These are phyloP conservation scores for Bocquillonia castaneifolia DNA, from an alignment of 441 rosid genomes.

Conservation along the genomic window DNA sequence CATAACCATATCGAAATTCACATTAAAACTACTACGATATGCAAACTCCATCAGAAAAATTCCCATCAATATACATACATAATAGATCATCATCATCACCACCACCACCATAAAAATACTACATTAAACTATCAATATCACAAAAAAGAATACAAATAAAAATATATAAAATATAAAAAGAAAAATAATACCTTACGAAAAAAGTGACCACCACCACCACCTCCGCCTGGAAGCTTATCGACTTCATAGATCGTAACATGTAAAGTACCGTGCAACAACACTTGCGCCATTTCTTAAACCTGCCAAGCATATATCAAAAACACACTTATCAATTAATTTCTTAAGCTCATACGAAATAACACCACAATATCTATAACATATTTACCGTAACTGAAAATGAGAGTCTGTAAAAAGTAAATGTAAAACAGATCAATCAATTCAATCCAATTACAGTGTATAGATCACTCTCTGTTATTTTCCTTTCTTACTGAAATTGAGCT, in stretches of 20 bases:
- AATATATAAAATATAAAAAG: too few relatives aligned
- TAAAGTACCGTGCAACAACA: conserved; percentile 70
- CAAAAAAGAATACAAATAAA: background rate
- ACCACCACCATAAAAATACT: too few relatives aligned
- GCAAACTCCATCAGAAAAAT: background rate
- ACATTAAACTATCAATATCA: too few relatives aligned
- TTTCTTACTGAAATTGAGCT: background rate
- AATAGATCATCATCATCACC: background rate
- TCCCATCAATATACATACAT: background rate
- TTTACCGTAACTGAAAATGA: too few relatives aligned
- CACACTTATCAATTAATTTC: background rate
- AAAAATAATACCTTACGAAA: conserved; percentile 56
- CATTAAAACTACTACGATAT: background rate
- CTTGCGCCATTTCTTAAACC: conserved; percentile 58
- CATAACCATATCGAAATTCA: too few relatives aligned
- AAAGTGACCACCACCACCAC: conserved; percentile 44
- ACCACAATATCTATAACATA: too few relatives aligned
- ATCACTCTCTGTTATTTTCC: too few relatives aligned
- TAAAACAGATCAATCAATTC: too few relatives aligned
- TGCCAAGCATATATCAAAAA: background rate
- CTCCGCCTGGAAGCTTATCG: conserved; percentile 42
- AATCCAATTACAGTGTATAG: too few relatives aligned
- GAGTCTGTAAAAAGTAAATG: too few relatives aligned
- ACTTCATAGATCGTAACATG: conserved; percentile 88
- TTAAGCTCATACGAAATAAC: background rate